Percentiles rank a stretch among this genome's conserved stretches.
phyloP scores from a whole-genome alignment of 345 rosid genomes.

The Eucalyptus viminalis region DNA sequence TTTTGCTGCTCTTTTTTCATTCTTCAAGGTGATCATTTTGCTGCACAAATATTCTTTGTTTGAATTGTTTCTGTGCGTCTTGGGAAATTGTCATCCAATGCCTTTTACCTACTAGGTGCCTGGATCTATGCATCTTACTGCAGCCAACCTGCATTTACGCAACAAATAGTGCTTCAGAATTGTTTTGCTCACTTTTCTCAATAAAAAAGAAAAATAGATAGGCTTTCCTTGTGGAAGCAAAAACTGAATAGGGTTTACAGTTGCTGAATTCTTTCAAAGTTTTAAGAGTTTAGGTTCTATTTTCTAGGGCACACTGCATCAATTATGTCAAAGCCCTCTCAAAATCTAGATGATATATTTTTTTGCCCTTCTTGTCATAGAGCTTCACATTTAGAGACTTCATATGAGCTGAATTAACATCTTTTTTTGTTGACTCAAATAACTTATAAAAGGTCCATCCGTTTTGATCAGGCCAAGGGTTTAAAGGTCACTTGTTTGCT shows the following conservation, averaged over 20 bases:
- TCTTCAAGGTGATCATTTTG: conserved; percentile 48
- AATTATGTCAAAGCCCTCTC: not conserved
- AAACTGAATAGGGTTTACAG: not conserved
- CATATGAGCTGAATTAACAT: not conserved
- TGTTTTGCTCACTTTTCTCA: not conserved
- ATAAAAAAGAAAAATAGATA: not conserved
- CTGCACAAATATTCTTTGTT: not conserved
- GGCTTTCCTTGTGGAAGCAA: not conserved
- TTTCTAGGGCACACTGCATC: not conserved
- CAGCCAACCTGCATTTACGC: not conserved
- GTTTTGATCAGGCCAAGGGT: conserved; percentile 58
- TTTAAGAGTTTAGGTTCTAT: not conserved
- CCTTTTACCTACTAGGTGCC: not conserved
- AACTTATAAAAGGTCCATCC: not conserved
- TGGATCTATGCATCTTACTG: not conserved
- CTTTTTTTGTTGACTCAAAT: not conserved
- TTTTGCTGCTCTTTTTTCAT: conserved; percentile 85
- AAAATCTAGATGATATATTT: not conserved
- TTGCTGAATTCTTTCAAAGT: not conserved
- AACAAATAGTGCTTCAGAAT: not conserved
- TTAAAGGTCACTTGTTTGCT: conserved; percentile 74
- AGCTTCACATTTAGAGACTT: not conserved
- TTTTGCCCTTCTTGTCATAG: not conserved
- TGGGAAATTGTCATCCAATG: not conserved
- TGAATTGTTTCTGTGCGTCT: not conserved